phyloP scores from a whole-genome alignment of 768 basidiomycete species.

The Phylloporus sp. region DNA sequence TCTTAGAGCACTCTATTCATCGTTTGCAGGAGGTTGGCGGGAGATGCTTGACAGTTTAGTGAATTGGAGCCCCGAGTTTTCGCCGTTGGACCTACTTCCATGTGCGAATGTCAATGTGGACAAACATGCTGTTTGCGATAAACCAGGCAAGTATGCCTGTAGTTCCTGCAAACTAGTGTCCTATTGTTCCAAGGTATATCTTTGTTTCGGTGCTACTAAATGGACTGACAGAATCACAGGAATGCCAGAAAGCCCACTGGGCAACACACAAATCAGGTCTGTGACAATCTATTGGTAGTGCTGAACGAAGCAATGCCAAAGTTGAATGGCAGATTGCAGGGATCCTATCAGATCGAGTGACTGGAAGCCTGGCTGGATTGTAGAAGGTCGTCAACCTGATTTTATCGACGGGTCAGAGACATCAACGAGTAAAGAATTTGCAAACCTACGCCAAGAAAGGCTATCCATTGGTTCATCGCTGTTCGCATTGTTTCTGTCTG shows the following conservation, averaged over 20 bases:
- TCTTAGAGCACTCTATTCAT: slow-evolving; percentile 6
- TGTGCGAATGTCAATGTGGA: slow-evolving; percentile 35
- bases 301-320: not conserved
- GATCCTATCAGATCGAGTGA: slow-evolving; percentile 16
- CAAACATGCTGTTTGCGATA: slow-evolving; percentile 24
- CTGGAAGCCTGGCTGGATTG: slow-evolving; percentile 23
- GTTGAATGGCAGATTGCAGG: slow-evolving; percentile 18
- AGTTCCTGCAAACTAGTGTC: slow-evolving; percentile 37
- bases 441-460: slow-evolving; percentile 19
- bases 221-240: slow-evolving; percentile 17
- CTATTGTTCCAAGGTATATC: slow-evolving; percentile 39
- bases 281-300: not conserved
- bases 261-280: slow-evolving; percentile 35
- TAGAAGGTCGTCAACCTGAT: slow-evolving; percentile 18
- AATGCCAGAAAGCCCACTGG: slow-evolving; percentile 44
- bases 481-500: slow-evolving; percentile 3
- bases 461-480: slow-evolving; percentile 27
- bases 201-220: not conserved
- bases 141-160: slow-evolving; percentile 29
- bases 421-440: slow-evolving; percentile 11
- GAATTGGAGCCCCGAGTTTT: slow-evolving; percentile 16
- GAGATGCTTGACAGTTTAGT: slow-evolving; percentile 6
- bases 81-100: slow-evolving; percentile 28
- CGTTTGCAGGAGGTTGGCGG: slow-evolving; percentile 11
- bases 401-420: slow-evolving; percentile 10